Evolutionary conservation across 805 yeast species (phyloP).

Genomic region (Sugiyamaella floridensis): DNA sequence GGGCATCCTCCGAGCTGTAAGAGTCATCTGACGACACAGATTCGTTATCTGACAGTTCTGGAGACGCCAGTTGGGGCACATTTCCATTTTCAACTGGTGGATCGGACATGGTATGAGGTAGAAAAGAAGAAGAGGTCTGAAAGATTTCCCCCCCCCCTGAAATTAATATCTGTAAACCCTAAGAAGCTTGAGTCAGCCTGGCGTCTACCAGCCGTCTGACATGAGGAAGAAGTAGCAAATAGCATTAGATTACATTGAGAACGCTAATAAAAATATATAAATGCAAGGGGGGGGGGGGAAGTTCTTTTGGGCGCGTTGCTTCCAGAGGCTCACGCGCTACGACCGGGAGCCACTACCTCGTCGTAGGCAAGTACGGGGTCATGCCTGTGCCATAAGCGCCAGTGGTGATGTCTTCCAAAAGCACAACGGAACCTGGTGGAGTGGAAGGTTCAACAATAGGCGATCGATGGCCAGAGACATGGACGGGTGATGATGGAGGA

Average conservation of each 20-base stretch:
- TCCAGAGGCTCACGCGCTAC: too few relatives aligned
- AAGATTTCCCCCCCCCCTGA: background rate
- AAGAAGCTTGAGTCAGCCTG: background rate
- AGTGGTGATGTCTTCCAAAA: slow-evolving; percentile 13
- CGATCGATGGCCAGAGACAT: background rate
- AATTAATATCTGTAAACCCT: background rate
- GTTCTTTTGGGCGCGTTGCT: too few relatives aligned
- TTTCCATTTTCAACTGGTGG: background rate
- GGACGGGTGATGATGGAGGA: slow-evolving; percentile 8
- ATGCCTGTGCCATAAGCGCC: slow-evolving; percentile 21
- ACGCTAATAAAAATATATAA: background rate
- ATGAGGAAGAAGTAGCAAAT: background rate
- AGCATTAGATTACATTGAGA: background rate
- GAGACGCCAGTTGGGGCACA: too few relatives aligned
- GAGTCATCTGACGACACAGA: background rate
- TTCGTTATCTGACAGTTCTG: background rate
- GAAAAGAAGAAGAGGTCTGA: background rate
- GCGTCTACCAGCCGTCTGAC: background rate
- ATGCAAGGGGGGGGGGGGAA: background rate
- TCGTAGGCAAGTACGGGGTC: slow-evolving; percentile 23
- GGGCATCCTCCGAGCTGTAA: slow-evolving; percentile 9
- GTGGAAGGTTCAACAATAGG: slow-evolving; percentile 13
- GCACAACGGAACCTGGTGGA: slow-evolving; percentile 22
- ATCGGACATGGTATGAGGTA: background rate
- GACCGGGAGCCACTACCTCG: background rate